These are phyloP conservation scores for Lipomyces yamadae DNA, from an alignment of 805 yeast genomes.

Conservation along the genomic window DNA sequence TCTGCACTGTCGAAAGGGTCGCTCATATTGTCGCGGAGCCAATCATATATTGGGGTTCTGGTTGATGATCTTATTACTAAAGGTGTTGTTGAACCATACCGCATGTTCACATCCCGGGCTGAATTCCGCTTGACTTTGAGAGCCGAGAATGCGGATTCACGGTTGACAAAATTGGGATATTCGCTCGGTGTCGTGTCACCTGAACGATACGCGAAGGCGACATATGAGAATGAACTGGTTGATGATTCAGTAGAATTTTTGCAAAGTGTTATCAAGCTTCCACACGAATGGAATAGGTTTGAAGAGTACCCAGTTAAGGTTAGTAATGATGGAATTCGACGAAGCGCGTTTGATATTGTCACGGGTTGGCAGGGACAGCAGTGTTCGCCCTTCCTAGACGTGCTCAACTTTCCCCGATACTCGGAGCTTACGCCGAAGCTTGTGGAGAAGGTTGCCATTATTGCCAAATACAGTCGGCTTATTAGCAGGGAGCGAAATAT, in stretches of 20 bases:
- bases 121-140: conserved; percentile 90
- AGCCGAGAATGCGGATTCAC: conserved; percentile 89
- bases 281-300: conserved; percentile 63
- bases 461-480: conserved; percentile 83
- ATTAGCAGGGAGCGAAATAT: conserved; percentile 71
- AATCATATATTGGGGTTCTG: conserved; percentile 90
- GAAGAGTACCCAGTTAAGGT: conserved; percentile 48
- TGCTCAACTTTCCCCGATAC: conserved; percentile 49
- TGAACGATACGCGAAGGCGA: conserved; percentile 58
- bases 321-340: conserved; percentile 58
- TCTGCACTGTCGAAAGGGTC: conserved; percentile 50
- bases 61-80: conserved; percentile 93
- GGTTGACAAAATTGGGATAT: conserved; percentile 75
- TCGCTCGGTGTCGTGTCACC: conserved; percentile 68
- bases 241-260: conserved; percentile 55
- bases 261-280: conserved; percentile 53
- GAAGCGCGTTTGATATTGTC: conserved; percentile 73
- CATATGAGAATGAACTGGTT: conserved; percentile 52
- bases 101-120: conserved; percentile 97
- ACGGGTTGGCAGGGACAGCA: conserved; percentile 54
- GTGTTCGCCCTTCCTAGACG: conserved; percentile 41
- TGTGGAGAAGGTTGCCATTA: conserved; percentile 67
- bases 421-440: conserved; percentile 52
- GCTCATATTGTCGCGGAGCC: conserved; percentile 68
- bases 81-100: conserved; percentile 95